These are phyloP conservation scores for Botrytis byssoidea DNA, from an alignment of 2,329 filamentous ascomycete species.

Conservation along the genomic window DNA sequence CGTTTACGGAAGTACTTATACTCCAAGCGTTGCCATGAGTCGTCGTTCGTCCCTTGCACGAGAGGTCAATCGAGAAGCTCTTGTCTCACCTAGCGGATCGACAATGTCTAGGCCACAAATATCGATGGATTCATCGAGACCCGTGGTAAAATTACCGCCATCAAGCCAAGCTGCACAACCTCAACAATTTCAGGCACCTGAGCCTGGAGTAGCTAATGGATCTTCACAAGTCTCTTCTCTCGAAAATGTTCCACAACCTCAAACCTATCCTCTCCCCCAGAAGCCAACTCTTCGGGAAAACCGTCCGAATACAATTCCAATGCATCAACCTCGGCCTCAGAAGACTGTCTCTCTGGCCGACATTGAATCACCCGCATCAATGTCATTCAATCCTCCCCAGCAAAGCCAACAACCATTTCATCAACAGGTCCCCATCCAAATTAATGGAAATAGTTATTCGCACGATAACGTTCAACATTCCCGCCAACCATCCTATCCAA, in stretches of 20 bases:
- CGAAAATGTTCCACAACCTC: constrained; percentile 49
- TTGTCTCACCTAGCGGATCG: constrained; percentile 79
- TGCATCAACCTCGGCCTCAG: constrained; percentile 93
- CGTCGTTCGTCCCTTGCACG: constrained; percentile 77
- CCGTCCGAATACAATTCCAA: constrained; percentile 57
- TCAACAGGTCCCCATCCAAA: constrained; percentile 82
- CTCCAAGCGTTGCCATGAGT: constrained; percentile 84
- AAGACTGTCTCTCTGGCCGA: constrained; percentile 91
- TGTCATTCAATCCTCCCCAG: constrained; percentile 57
- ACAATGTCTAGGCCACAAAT: constrained; percentile 67
- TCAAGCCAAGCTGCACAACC: constrained; percentile 35
- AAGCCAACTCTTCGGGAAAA: constrained; percentile 59
- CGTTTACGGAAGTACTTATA: constrained; percentile 71
- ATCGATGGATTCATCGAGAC: constrained; percentile 60
- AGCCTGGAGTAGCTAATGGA: constrained; percentile 32
- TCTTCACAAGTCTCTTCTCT: constrained; percentile 29
- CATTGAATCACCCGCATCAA: constrained; percentile 73
- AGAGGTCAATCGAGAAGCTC: constrained; percentile 65
- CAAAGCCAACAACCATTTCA: constrained; percentile 85
- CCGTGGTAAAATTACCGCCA: constrained; percentile 81
- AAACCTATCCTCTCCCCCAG: constrained; percentile 57
- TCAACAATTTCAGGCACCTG: constrained; percentile 37
- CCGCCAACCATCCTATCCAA: constrained; percentile 67
- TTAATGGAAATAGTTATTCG: constrained; percentile 56
- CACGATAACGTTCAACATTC: constrained; percentile 56